Evolutionary conservation across 352 stramenopile genomes (phyloP), one percentile per base, ranked within the genome.

Genomic region (Globisporangium apiculatum): DNA sequence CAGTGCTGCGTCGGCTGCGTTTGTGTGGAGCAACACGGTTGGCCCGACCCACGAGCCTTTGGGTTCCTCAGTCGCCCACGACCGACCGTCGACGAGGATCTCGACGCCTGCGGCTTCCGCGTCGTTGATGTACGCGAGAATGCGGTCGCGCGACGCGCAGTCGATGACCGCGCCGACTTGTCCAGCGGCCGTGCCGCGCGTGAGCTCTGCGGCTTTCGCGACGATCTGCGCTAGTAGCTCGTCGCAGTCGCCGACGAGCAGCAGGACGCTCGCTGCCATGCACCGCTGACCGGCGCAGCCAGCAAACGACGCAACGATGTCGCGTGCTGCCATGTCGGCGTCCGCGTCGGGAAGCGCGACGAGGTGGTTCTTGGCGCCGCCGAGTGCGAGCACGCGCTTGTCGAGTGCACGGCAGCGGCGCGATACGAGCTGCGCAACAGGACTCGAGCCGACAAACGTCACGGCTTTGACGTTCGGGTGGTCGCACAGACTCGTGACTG

Each of bases 331-430:
- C 53, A 92, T 82, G 1, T 98, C 92, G 8, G 86, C 53, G 55
- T 98, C 86, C 35, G 94, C 97, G 69, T 99, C 96, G 0, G 89
- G 87, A 53, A 99, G 69, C 1, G 95, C 95, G 37, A 99, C 86
- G 4, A 99, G 70, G 75, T 99, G 97, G 75, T 99, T 99, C 80
- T 99, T 99, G 2, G 97, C 96, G 18, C 96, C 97, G 7, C 96
- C 96, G 0, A 99, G 67, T 6, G 96, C 95, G 0, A 98, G 89
- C 38, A 98, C 96, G 17, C 95, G 89, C 73, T 99, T 99, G 65
- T 98, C 84, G 2, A 96, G 64, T 8, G 73, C 75, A 17, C 87
- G 79, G 71, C 94, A 98, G 42, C 89, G 82, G 41, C 94, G 75
- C n/a, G 86, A 65, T 4, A 99, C 94, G 31, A 97, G 68, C 69